Conservation (phyloP, 2,329 filamentous ascomycete species). For the Alternaria infectoria region DNA sequence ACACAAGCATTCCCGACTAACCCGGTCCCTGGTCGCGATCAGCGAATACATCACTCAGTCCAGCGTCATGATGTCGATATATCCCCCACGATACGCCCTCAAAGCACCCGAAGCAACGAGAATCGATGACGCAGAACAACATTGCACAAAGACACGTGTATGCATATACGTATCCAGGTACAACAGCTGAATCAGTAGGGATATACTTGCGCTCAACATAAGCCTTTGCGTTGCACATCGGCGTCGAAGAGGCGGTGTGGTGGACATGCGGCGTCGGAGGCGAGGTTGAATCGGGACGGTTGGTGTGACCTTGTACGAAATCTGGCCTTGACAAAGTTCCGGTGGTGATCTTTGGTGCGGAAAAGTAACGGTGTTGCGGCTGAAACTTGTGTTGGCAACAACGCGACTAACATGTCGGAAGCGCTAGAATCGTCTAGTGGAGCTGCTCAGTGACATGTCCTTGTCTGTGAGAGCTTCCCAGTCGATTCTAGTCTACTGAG, state of each 20-base stretch:
- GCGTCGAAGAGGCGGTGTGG: not conserved
- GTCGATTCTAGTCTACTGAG: not conserved
- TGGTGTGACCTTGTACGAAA: constrained; percentile 8
- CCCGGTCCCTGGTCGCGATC: not conserved
- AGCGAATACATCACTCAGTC: not conserved
- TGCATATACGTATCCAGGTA: not conserved
- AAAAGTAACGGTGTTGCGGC: not conserved
- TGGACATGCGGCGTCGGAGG: not conserved
- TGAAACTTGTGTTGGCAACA: not conserved
- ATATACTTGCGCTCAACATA: not conserved
- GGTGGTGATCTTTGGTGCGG: constrained; percentile 4
- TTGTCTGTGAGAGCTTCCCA: not conserved
- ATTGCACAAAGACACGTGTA: constrained; percentile 10
- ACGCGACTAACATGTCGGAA: not conserved
- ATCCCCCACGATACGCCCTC: not conserved
- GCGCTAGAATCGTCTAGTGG: not conserved
- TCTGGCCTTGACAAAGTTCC: constrained; percentile 1
- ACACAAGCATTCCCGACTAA: not conserved
- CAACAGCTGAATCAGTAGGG: constrained; percentile 3
- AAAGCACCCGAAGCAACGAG: not conserved
- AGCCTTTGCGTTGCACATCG: not conserved
- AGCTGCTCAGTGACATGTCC: constrained; percentile 1
- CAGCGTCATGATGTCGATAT: not conserved
- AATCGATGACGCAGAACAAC: constrained; percentile 11
- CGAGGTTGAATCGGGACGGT: not conserved